A percentile compares a stretch with the other conserved stretches of the same genome.
phyloP scores from a whole-genome alignment of 2,329 filamentous ascomycete species.

The Nemania diffusa region DNA sequence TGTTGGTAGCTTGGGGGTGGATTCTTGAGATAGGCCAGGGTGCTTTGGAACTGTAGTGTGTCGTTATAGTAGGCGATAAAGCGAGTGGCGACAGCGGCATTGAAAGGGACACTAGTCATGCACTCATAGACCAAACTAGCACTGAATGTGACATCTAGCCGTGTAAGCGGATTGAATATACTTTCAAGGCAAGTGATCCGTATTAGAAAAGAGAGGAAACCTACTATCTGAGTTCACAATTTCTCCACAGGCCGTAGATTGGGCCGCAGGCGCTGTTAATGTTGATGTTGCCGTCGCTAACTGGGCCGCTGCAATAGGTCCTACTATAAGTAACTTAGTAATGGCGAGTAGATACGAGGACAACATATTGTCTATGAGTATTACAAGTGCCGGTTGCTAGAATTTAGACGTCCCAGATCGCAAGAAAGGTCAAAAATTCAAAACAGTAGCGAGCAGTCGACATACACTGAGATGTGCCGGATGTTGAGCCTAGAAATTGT shows the following conservation, averaged over 20 bases:
- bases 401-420: background rate
- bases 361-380: background rate
- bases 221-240: constrained; percentile 15
- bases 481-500: background rate
- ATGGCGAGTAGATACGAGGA: background rate
- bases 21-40: constrained; percentile 53
- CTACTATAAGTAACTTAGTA: background rate
- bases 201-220: background rate
- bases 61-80: constrained; percentile 58
- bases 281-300: constrained; percentile 2
- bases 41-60: constrained; percentile 57
- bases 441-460: background rate
- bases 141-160: constrained; percentile 23
- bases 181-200: background rate
- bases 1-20: constrained; percentile 55
- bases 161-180: background rate
- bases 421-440: background rate
- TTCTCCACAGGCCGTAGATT: constrained; percentile 17
- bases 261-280: background rate
- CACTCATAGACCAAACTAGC: constrained; percentile 52
- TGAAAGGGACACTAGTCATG: constrained; percentile 57
- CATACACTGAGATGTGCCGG: background rate
- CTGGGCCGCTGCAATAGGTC: background rate
- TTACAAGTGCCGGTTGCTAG: background rate
- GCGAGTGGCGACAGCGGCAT: constrained; percentile 53